Base-by-base conservation (phyloP, 2,329 filamentous ascomycete genomes). In the Dactylellina haptotyla region DNA sequence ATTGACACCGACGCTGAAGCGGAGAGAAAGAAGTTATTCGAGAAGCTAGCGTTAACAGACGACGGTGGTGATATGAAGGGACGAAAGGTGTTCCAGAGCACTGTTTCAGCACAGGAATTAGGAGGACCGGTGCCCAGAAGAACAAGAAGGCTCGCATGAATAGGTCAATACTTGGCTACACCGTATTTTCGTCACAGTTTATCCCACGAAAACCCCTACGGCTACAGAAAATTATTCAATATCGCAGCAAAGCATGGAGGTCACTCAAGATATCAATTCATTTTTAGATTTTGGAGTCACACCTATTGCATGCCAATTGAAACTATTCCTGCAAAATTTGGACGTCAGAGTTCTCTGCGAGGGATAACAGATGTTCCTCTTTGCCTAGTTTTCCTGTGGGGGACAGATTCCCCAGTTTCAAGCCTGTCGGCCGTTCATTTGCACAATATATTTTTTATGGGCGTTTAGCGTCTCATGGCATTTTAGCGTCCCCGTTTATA, bases 21-120 rank as follows among this genome's bases (percentile, higher is more conserved):
- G 14, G 70, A 75, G 23, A 67, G 56, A 58, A 75, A 64, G 39
- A 75, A 75, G 23, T 28, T 75, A 16, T 69, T 75, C 16, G 70
- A 75, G 20, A 75, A 69, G 45, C 46, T 75, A 26, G 58, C 59
- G 32, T 39, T 67, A 50, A 50, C 53, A 25, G 63, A 75, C 48
- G 70, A 69, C 25, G 57, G 70, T 5, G 70, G 58, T 1, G 56
- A 48, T 3, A 63, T 75, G 58, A 75, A 75, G 51, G 70, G 70
- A 9, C 23, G 70, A 23, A 57, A 61, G 53, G 61, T 73, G 28
- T 62, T 69, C 28, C 39, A 69, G 57, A 75, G 51, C 37, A 69
- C 64, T 6, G 45, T 75, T 54, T 46, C 70, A 6, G 70, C 70
- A 10, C 61, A 67, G 56, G 70, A 67, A 14, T 10, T 73, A 10